phyloP scores from a whole-genome alignment of 106 monocot species.

The Hemerocallis citrina region DNA sequence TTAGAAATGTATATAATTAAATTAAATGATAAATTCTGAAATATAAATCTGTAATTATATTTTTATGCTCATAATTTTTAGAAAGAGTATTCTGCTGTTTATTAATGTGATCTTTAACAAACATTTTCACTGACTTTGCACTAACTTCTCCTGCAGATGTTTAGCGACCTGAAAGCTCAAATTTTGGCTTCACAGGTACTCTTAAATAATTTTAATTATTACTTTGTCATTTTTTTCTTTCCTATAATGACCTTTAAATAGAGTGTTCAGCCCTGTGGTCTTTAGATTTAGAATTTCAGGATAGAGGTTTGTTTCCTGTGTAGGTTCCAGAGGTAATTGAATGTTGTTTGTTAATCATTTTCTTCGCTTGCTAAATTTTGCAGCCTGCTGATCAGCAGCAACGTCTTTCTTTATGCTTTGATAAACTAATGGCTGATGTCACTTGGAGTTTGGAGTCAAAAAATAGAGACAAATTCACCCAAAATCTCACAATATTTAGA shows the following conservation, averaged over 20 bases:
- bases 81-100: too few relatives aligned
- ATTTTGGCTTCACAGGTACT: constrained; percentile 89
- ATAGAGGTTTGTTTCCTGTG: neutral
- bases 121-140: neutral
- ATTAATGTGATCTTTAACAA: too few relatives aligned
- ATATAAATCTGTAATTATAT: too few relatives aligned
- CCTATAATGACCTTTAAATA: neutral
- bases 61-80: too few relatives aligned
- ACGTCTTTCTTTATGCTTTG: constrained; percentile 67
- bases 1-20: too few relatives aligned
- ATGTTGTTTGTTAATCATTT: neutral
- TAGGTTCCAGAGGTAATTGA: neutral
- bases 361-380: constrained; percentile 7
- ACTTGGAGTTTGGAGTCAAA: constrained; percentile 79
- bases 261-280: neutral
- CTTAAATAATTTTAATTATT: neutral
- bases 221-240: neutral
- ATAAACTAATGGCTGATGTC: constrained; percentile 93
- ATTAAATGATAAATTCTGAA: too few relatives aligned
- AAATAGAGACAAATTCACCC: constrained; percentile 90
- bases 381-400: constrained; percentile 87
- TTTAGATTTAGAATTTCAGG: neutral
- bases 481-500: constrained; percentile 77
- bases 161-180: constrained; percentile 79
- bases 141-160: constrained; percentile 45